Base-by-base conservation (phyloP, 2,329 filamentous ascomycete genomes). In the Blastomyces parvus region DNA sequence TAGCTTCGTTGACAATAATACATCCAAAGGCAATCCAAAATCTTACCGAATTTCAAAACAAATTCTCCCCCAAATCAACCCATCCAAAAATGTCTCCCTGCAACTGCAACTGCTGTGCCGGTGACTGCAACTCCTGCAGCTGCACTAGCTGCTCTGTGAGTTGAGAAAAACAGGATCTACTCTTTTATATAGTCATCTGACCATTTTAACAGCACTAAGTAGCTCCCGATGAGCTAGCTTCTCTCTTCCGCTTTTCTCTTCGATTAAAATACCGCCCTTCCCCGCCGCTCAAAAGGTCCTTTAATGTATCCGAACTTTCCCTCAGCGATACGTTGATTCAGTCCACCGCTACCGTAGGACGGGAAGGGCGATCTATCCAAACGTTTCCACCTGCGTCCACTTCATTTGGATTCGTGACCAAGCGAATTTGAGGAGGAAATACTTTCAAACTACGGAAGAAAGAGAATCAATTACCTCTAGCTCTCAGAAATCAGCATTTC, bases 21-120 rank as follows among this genome's bases (percentile, higher is more conserved):
- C 22, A 56, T 30, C 13, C 36, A 27, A 62, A 30, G 5, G 17
- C 38, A 56, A 52, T 25, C n/a, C 19, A 46, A 57, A 1, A 36
- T 36, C 30, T 61, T 55, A 44, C 38, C 50, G 48, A 64, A 66
- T 62, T 60, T 61, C 46, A 59, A 66, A 58, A 4, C 63, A 63
- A 63, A 66, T 61, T 64, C 64, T 66, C 63, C 53, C 63, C 62
- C 60, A 60, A 67, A 63, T 19, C 55, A 17, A 59, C 30, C 58
- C 67, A 67, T 67, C 67, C 71, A 75, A 67, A 67, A 62, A 78
- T 77, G 75, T 70, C 69, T 73, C 75, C 75, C 71, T 77, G 74
- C 71, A 59, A 64, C 59, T 78, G 76, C 74, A 74, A 72, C 73
- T 73, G 72, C 73, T 77, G 74, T 74, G 67, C 70, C 66, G 73